A percentile compares a stretch with the other conserved stretches of the same genome.
phyloP scores from a whole-genome alignment of 768 basidiomycete species.

The Pleurotus giganteus region DNA sequence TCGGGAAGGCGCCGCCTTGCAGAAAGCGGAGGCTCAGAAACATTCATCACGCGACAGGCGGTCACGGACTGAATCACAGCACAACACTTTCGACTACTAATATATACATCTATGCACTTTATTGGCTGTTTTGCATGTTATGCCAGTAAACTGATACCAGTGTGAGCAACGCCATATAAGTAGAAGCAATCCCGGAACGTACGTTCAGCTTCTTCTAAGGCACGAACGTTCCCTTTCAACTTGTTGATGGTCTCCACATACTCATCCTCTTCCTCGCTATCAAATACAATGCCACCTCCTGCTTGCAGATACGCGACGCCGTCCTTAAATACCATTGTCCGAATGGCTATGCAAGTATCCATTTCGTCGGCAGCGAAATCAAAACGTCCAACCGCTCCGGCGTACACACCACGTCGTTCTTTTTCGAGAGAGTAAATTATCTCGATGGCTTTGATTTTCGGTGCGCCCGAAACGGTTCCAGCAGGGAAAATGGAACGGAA shows the following conservation, averaged over 20 bases:
- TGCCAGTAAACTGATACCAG: constrained; percentile 62
- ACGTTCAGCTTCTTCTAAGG: constrained; percentile 89
- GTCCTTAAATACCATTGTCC: constrained; percentile 96
- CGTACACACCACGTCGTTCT: constrained; percentile 91
- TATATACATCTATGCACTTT: constrained; percentile 18
- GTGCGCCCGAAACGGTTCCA: constrained; percentile 97
- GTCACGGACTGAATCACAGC: constrained; percentile 11
- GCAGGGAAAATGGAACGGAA: constrained; percentile 99
- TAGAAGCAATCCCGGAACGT: constrained; percentile 28
- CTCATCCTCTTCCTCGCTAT: constrained; percentile 97
- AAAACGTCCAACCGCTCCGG: constrained; percentile 96
- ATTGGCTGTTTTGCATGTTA: constrained; percentile 48
- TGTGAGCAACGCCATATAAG: not conserved
- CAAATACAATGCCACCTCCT: constrained; percentile 95
- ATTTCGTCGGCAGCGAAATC: constrained; percentile 93
- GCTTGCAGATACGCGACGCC: constrained; percentile 92
- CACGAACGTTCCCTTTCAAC: constrained; percentile 79
- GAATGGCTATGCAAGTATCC: constrained; percentile 98
- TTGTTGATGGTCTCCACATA: constrained; percentile 96
- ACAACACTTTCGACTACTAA: constrained; percentile 16
- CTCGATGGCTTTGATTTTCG: constrained; percentile 98
- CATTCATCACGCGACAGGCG: constrained; percentile 11
- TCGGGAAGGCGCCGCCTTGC: constrained; percentile 63
- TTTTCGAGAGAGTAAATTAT: constrained; percentile 83
- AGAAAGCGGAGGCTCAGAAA: constrained; percentile 24